phyloP scores from a whole-genome alignment of 2,329 filamentous ascomycete species.

The Penicillium sumatraense region DNA sequence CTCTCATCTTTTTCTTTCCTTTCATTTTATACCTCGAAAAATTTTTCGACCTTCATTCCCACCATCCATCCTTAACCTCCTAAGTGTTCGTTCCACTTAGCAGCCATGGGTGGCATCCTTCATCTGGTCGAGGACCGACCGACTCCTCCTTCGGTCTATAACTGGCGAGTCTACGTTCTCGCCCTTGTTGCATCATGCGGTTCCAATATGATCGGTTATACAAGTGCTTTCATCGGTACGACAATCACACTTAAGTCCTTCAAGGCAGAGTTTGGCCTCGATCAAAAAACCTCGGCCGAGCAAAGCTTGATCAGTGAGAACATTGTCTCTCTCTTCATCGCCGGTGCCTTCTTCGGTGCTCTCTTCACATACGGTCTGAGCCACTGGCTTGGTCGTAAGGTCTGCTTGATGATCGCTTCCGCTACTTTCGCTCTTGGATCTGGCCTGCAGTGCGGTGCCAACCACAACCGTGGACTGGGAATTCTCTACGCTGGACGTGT shows the following conservation, averaged over 20 bases:
- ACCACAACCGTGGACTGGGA: conserved; percentile 62
- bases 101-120: conserved; percentile 40
- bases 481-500: conserved; percentile 62
- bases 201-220: conserved; percentile 64
- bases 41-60: background rate
- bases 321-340: conserved; percentile 78
- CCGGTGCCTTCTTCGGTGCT: conserved; percentile 79
- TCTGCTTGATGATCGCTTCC: conserved; percentile 64
- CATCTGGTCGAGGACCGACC: conserved; percentile 51
- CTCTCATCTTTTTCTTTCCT: conserved; percentile 13
- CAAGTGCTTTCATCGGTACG: conserved; percentile 78
- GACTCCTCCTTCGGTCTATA: conserved; percentile 62
- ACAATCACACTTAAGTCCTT: conserved; percentile 74
- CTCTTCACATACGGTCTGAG: conserved; percentile 66
- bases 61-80: background rate
- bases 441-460: conserved; percentile 69
- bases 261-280: conserved; percentile 67
- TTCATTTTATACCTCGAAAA: conserved; percentile 7
- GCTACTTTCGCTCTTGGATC: conserved; percentile 70
- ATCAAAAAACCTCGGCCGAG: conserved; percentile 50
- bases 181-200: conserved; percentile 60
- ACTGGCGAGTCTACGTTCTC: conserved; percentile 62
- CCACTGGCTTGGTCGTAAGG: conserved; percentile 68
- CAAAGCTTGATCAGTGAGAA: conserved; percentile 69
- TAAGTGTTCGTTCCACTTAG: conserved; percentile 16